Evolutionary conservation across 306 rosid genomes (phyloP), one percentile per base, ranked within the genome.

Genomic region (Malus fusca): DNA sequence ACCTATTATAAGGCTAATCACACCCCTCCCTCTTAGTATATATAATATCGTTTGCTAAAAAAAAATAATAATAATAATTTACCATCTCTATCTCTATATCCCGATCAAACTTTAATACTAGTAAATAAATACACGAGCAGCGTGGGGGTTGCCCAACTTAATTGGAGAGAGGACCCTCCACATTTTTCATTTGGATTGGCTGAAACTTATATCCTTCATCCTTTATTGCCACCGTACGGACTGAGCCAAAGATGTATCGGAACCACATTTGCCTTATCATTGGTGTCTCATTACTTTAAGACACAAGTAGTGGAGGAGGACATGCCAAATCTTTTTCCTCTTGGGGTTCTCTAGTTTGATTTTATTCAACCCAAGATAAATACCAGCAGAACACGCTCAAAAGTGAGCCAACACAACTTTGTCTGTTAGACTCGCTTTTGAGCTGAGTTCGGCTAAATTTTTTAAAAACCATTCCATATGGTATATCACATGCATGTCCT

Each of bases 1-100:
- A 2, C 42, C 9, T 8, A 37, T 37, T 37, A 1, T 35, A 35
- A 35, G 0, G 2, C 0, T 37, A 37, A 37, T 0, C 2, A 7
- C 0, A 37, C 9, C 5, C 1, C 2, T 37, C 0, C 0, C 1
- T 37, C 9, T 7, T 37, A 37, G 2, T 37, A 2, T 37, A 37
- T 0, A 7, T 37, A 7, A 37, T 37, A 6, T 37, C 2, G 0
- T 37, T 37, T 7, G 40, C 0, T 35, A 35, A 6, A 6, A 33
- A 33, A 33, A 5, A 33, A 33, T 0, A 31, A 31, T 0, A 35
- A 35, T 0, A 6, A 35, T 0, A 35, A 35, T 6, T 35, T 37
- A 35, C 42, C 42, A 7, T 37, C 42, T 37, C 42, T 37, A 37
- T 37, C 42, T 37, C 42, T 42, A 2, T 9, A 42, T 42, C 3